Base-by-base conservation (phyloP, 2,329 filamentous ascomycete genomes). In the Setomelanomma holmii region DNA sequence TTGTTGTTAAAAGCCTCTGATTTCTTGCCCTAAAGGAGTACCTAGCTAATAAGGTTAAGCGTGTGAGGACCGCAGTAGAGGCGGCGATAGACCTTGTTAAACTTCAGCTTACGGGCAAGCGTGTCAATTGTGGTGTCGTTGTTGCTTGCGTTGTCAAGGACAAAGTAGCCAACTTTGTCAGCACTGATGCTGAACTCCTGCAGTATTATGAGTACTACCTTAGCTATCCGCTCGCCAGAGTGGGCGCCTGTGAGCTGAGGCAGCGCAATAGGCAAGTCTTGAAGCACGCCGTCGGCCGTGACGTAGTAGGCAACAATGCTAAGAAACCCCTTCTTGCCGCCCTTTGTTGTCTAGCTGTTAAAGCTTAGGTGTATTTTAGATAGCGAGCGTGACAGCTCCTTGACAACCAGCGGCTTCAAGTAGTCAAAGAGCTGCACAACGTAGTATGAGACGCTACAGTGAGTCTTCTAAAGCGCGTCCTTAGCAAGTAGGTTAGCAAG, bases 291-390 rank as follows among this genome's bases (percentile, higher is more conserved):
- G 12, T n/a, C 10, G 4, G 21, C 21, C 10, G 23, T 35, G 27
- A 35, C 24, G 34, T 34, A 51, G 24, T 51, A 30, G 11, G 42
- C 42, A 46, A 51, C 36, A 34, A 51, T 30, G 5, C 36, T 30
- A 33, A 46, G 34, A 21, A 40, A 51, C 10, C 49, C 30, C 21
- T 21, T 24, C 36, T 51, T 51, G 34, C 36, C 36, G 19, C 49
- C 36, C 36, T 51, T 51, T 40, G 36, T 51, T 30, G 40, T 51
- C 30, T 23, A 51, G 4, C 36, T 30, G 27, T 51, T 30, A 46
- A 51, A 51, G 49, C 41, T 51, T 38, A 51, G 4, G 27, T 51
- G 42, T 40, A 51, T 36, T 41, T 51, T 51, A 27, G 41, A 46
- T 22, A 45, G 11, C 14, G 42, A 10, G 16, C 16, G 11, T 34